These are phyloP conservation scores for Cymbopogon flexuosus DNA, from an alignment of 202 grass and related monocot species.

Conservation along the genomic window DNA sequence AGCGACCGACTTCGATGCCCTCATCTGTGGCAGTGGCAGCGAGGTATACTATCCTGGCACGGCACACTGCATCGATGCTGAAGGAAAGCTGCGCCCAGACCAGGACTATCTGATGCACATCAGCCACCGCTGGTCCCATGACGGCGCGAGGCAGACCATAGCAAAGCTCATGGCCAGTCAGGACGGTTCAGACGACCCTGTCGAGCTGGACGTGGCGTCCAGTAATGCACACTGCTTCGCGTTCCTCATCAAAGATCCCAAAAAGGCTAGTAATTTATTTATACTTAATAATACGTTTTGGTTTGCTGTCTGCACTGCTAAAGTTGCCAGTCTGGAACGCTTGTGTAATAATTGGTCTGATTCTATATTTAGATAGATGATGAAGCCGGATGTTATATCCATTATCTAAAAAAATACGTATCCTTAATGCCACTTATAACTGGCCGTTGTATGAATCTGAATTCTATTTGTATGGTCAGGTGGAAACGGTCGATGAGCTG, in stretches of 20 bases:
- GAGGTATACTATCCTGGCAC: slow-evolving; percentile 94
- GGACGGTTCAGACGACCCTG: background rate
- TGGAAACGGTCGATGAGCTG: slow-evolving; percentile 64
- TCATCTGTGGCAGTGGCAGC: slow-evolving; percentile 83
- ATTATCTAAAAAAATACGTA: too few species aligned
- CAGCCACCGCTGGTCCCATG: slow-evolving; percentile 79
- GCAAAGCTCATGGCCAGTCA: slow-evolving; percentile 54
- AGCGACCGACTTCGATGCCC: slow-evolving; percentile 76
- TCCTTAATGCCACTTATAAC: background rate
- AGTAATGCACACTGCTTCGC: slow-evolving; percentile 72
- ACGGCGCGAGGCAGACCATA: slow-evolving; percentile 61
- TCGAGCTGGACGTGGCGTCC: slow-evolving; percentile 57
- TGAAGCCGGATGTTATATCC: too few species aligned
- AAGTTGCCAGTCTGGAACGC: too few species aligned
- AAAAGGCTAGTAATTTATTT: slow-evolving; percentile 39
- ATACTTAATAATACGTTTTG: background rate
- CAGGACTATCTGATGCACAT: slow-evolving; percentile 86
- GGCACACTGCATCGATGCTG: slow-evolving; percentile 46
- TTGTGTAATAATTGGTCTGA: too few species aligned
- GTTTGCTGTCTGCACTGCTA: too few species aligned
- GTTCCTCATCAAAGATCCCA: slow-evolving; percentile 68
- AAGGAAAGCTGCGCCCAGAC: slow-evolving; percentile 73
- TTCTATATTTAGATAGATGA: too few species aligned
- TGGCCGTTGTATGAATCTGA: background rate
- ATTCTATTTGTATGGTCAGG: slow-evolving; percentile 31